Evolutionary conservation across 176 grass and related monocot species (phyloP).

Genomic region (Avena eriantha): DNA sequence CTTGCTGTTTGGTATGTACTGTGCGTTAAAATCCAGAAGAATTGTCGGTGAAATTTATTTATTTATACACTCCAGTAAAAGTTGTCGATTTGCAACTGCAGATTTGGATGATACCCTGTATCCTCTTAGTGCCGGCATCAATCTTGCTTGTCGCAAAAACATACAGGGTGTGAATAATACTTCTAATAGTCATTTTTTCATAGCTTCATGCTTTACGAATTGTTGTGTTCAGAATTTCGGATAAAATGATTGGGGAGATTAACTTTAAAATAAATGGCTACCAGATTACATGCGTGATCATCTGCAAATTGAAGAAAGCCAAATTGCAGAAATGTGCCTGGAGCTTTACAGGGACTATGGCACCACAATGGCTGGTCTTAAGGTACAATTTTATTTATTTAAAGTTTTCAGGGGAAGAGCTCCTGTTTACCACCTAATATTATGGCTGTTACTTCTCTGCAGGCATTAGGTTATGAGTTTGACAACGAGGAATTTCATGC

Average conservation of each 20-base stretch:
- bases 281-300: conserved; percentile 76
- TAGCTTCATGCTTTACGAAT: conserved; percentile 13
- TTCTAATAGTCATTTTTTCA: background rate
- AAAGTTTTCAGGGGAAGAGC: background rate
- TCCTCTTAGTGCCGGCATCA: conserved; percentile 60
- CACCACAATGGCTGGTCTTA: conserved; percentile 82
- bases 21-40: background rate
- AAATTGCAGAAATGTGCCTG: conserved; percentile 70
- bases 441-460: background rate
- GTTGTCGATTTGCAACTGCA: conserved; percentile 41
- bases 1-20: conserved; percentile 66
- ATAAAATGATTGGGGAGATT: conserved; percentile 18
- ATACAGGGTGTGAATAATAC: conserved; percentile 55
- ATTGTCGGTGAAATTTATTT: conserved; percentile 6
- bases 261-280: conserved; percentile 20
- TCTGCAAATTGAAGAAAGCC: conserved; percentile 67
- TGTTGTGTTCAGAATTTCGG: background rate
- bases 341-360: conserved; percentile 80
- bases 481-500: conserved; percentile 71
- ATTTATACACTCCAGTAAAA: background rate
- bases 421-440: background rate
- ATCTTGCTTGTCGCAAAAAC: conserved; percentile 76
- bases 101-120: conserved; percentile 87
- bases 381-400: conserved; percentile 39
- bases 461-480: conserved; percentile 68